Base-by-base conservation (phyloP, 2,329 filamentous ascomycete genomes). In the Metarhizium humberi region DNA sequence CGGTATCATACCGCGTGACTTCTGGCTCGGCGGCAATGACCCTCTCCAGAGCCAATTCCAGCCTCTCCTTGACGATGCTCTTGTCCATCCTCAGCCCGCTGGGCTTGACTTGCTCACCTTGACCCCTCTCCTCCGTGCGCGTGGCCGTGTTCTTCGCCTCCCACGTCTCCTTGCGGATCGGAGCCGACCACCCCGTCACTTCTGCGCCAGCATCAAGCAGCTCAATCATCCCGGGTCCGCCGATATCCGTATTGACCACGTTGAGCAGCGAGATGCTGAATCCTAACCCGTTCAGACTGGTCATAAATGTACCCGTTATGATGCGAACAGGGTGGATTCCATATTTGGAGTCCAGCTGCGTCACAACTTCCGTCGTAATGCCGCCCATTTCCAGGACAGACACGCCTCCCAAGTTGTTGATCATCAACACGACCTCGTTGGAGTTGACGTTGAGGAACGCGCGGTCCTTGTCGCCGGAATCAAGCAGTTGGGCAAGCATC, bases 391-490 rank as follows among this genome's bases (percentile, higher is more conserved):
- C 88, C 36, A 92, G 75, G 30, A 81, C 79, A 63, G 84, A 88
- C 38, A 91, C 82, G 16, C 86, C 86, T 48, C 87, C 88, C 1
- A 91, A 77, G 67, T 91, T 91, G 70, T 91, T 91, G 59, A 91
- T 74, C 58, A 91, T 69, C 50, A 91, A 70, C 7, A 90, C 84
- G 0, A 86, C 79, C 62, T 89, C 84, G 50, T 78, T 77, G 16
- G 76, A 79, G 62, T 77, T 79, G 58, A 90, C 76, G 3, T 79
- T 72, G 36, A 88, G 67, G 66, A 90, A 92, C 1, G 79, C 85
- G n/a, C 88, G 78, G 66, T 91, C 87, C 63, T 78, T 73, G 66
- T 91, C 88, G 36, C 67, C 71, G 51, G 74, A 73, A 61, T 89
- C 83, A 25, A 91, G 76, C 64, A 89, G 78, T 70, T 89, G 85